phyloP scores from a whole-genome alignment of 176 grass and related monocot species.

The Oryza australiensis region DNA sequence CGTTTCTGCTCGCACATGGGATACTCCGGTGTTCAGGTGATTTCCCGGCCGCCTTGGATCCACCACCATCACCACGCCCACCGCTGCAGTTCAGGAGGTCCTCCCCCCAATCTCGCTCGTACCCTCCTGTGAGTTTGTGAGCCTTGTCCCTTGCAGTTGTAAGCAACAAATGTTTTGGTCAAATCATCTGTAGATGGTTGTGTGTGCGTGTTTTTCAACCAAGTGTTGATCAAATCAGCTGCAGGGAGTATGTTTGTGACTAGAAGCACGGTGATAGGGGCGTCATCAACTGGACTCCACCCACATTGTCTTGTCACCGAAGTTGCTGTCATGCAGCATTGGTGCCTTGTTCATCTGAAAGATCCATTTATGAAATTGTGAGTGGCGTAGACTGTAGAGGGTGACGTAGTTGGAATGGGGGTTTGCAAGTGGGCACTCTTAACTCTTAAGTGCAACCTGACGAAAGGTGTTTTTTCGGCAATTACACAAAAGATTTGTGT shows the following conservation, averaged over 20 bases:
- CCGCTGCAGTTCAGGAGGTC: neutral
- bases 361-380: neutral
- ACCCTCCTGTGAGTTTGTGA: slow-evolving; percentile 3
- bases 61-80: neutral
- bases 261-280: neutral
- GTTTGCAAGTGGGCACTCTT: neutral
- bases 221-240: slow-evolving; percentile 20
- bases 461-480: neutral
- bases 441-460: neutral
- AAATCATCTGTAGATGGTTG: slow-evolving; percentile 32
- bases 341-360: neutral
- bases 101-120: neutral
- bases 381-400: neutral
- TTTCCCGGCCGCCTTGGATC: neutral
- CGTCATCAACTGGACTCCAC: neutral
- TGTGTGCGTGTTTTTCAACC: neutral
- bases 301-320: neutral
- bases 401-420: neutral
- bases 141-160: neutral
- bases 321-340: neutral
- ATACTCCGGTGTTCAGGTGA: neutral
- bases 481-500: neutral
- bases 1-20: neutral
- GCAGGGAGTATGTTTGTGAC: slow-evolving; percentile 19
- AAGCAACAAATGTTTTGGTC: slow-evolving; percentile 27